A percentile compares a stretch with the other conserved stretches of the same genome.
phyloP scores from a whole-genome alignment of 306 rosid species.

The Carpinus viminea region DNA sequence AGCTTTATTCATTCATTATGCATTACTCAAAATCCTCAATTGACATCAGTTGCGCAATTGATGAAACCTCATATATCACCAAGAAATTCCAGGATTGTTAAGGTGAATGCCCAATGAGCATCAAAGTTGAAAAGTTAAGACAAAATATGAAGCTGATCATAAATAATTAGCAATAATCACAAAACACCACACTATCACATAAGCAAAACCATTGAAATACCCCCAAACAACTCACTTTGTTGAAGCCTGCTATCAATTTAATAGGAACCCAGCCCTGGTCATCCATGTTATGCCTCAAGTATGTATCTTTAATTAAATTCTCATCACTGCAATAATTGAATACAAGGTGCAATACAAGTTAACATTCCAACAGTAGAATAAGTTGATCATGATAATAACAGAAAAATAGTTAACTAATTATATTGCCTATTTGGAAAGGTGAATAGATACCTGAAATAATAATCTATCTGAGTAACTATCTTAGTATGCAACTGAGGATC shows the following conservation, averaged over 20 bases:
- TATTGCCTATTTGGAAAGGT: background rate
- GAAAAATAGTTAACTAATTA: background rate
- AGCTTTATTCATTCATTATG: background rate
- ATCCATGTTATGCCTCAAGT: conserved; percentile 84
- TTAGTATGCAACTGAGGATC: conserved; percentile 60
- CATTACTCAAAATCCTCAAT: background rate
- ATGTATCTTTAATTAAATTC: conserved; percentile 74
- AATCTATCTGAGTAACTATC: conserved; percentile 78
- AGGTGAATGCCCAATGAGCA: background rate
- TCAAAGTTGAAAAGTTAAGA: background rate
- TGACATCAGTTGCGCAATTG: background rate
- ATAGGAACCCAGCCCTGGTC: conserved; percentile 86
- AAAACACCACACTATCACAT: conserved; percentile 3
- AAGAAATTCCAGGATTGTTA: background rate
- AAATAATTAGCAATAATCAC: conserved; percentile 11
- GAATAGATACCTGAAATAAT: conserved; percentile 80
- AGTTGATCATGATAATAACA: background rate
- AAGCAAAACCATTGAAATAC: conserved; percentile 22
- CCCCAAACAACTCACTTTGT: conserved; percentile 58
- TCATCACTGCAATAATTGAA: conserved; percentile 63
- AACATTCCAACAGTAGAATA: conserved; percentile 26
- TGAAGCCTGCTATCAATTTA: conserved; percentile 72
- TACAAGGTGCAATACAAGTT: conserved; percentile 19
- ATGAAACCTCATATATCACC: background rate
- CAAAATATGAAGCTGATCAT: background rate